Base-by-base conservation (phyloP, 305 asterid genomes). In the Ilex paraguariensis region DNA sequence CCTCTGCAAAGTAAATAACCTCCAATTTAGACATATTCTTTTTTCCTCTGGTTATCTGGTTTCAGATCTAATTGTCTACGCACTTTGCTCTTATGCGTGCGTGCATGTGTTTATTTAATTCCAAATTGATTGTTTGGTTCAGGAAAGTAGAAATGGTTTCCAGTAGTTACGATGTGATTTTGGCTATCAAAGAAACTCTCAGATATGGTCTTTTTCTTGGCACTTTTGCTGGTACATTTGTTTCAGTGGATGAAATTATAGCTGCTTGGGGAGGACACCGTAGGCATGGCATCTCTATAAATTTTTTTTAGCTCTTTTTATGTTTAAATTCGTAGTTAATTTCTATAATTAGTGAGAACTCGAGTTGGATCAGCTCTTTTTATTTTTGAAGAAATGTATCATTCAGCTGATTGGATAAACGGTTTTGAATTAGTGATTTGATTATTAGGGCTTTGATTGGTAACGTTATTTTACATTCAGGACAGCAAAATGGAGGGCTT, bases 401-500 rank as follows among this genome's bases (percentile, higher is more conserved):
- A 36, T 53, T 13, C 52, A 57, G 16, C 57, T 53, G 59, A 21
- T 68, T 53, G 64, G 40, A 15, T 52, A 53, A 16, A 11, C 60
- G 44, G 49, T 31, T 56, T 58, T 56, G 36, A 10, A 51, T 36
- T 32, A 39, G 28, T 21, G 1, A 61, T 57, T 21, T 16, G 45
- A 56, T 12, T 17, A 10, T 12, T 59, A 36, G 16, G 57, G 33
- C 64, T 61, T 69, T 59, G 30, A 39, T 61, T 31, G 67, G 66
- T 45, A 50, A 32, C 55, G 64, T 52, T 59, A 71, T 57, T 65
- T 78, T 61, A 56, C 65, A 30, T 79, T 63, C 80, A 90, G 97
- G 91, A 90, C 97, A 65, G 97, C 97, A 62, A 93, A 83, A 70
- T 93, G 96, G 96, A 87, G 99, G 75, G 85, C 97, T 51, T 80